Evolutionary conservation across 805 yeast genomes (phyloP), one percentile per base, ranked within the genome.

Genomic region (Ogataea degrootiae): DNA sequence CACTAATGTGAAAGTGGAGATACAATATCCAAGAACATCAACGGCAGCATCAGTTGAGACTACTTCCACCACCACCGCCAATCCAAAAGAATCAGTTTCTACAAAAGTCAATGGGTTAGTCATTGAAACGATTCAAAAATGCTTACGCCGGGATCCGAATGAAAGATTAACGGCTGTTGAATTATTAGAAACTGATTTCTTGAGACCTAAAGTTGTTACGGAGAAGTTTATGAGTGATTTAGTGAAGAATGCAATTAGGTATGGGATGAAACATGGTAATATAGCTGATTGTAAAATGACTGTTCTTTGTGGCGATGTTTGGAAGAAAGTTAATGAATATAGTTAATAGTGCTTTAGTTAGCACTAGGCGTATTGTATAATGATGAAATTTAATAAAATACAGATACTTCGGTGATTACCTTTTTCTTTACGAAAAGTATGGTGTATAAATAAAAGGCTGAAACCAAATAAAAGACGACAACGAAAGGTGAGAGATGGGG

Each of bases 1-100:
- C 36, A 87, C 87, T 77, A 86, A 88, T 61, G 94, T 96, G 0
- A 83, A 84, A 51, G 79, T 87, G 22, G 79, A 80, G 54, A 82
- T 90, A 14, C 67, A 69, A 34, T 90, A 78, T 61, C 86, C 96
- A 1, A 75, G 73, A 23, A 68, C 66, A 16, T 26, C 31, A 26
- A 26, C 31, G 6, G 31, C 31, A 26, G 6, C 12, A 9, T 26
- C 31, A 8, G 31, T 9, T 26, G 6, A 14, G 8, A n/a, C 42
- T 40, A 22, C 9, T n/a, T 23, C 34, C 5, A 26, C 16, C 11
- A 41, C 49, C 2, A 45, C 57, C 3, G 45, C 53, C 8, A 47
- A 52, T 47, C 60, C 57, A 8, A 29, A 51, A 2, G 49, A 51
- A 43, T 59, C 57, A 6, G 34, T 52, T 3, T 26, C 31, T 26